Conservation (phyloP, 352 stramenopile genomes). For the Globisporangium cylindrosporum region DNA sequence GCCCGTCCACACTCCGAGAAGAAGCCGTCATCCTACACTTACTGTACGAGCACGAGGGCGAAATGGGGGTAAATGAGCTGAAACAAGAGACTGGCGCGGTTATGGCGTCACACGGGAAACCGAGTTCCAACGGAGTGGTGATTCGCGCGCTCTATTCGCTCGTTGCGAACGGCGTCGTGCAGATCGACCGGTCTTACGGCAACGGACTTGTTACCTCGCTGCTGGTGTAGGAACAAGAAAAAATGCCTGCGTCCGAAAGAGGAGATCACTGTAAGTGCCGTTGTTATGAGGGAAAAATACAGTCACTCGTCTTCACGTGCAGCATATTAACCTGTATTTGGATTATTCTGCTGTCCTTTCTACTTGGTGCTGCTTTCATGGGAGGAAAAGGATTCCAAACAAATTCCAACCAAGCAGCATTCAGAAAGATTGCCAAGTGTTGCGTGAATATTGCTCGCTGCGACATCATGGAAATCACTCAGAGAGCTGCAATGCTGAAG, state of each 20-base stretch:
- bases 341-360: background rate
- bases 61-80: slow-evolving; percentile 64
- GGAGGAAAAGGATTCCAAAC: background rate
- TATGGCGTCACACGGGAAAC: slow-evolving; percentile 41
- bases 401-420: background rate
- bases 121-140: slow-evolving; percentile 37
- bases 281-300: background rate
- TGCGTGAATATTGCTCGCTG: too few species aligned
- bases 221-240: slow-evolving; percentile 33
- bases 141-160: slow-evolving; percentile 67
- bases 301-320: slow-evolving; percentile 2
- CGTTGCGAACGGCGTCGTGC: slow-evolving; percentile 63
- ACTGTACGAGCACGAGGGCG: slow-evolving; percentile 53
- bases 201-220: slow-evolving; percentile 65
- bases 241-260: background rate
- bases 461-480: background rate
- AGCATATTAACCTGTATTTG: background rate
- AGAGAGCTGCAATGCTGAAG: background rate
- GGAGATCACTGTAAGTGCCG: background rate
- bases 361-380: background rate
- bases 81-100: slow-evolving; percentile 47
- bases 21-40: slow-evolving; percentile 64
- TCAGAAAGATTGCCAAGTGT: background rate
- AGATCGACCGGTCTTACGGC: slow-evolving; percentile 64
- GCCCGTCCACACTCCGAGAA: slow-evolving; percentile 39